Base-by-base conservation (phyloP, 1,139 yeast genomes). In the Martiniozyma asiatica region DNA sequence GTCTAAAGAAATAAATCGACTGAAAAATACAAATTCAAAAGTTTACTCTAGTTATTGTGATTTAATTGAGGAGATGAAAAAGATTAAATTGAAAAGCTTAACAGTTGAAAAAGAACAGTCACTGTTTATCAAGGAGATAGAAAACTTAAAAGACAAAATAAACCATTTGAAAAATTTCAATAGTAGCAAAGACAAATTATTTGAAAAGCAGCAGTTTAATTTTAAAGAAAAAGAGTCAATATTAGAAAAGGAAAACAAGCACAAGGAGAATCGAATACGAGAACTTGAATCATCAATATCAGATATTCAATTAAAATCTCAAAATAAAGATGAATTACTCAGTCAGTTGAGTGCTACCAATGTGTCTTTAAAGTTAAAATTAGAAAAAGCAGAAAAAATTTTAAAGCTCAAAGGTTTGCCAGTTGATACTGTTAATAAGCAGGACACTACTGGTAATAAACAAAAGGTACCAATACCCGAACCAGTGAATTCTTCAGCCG, bases 1-100 rank as follows among this genome's bases (percentile, higher is more conserved):
- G 14, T 30, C 33, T 14, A 24, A 29, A 9, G 44, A 44, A 8
- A 36, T 37, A 16, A 30, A 29, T 5, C 20, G 38, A 3, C 28
- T 49, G 9, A 41, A 38, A 20, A 37, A 38, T n/a, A 43, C 37
- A 5, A 39, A 35, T 20, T 28, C 20, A 9, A 37, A 38, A 26
- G 35, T 33, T 6, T 33, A 33, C 13, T 24, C 33, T 5, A 38
- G 40, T 19, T 38, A 39, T 22, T 35, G 36, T 23, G 39, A 37
- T 27, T 22, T 43, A 17, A 14, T 38, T n/a, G 35, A 36, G 10
- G 36, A 35, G 20, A 20, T 37, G 5, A 31, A 32, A 20, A n/a
- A 13, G n/a, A 14, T 35, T n/a, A 29, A 14, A 24, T 27, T 10
- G 9, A 15, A 9, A n/a, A 17, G 8, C 8, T 23, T 5, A n/a